A percentile compares a stretch with the other conserved stretches of the same genome.
phyloP scores from a whole-genome alignment of 169 alveolate genomes.

The Plasmodium ovale region DNA sequence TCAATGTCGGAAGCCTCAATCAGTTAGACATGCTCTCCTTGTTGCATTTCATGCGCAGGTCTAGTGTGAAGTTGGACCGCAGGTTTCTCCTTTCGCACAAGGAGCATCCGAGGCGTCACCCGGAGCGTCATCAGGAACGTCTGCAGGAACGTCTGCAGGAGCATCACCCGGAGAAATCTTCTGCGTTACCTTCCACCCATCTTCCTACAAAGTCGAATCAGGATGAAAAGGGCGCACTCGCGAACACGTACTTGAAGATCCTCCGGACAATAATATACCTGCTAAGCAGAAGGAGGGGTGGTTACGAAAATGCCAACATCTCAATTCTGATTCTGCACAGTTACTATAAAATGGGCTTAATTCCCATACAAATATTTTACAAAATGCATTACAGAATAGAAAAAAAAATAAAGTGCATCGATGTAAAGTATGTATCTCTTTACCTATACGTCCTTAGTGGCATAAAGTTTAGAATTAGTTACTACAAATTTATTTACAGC shows the following conservation, averaged over 20 bases:
- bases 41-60: conserved; percentile 11
- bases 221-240: no score
- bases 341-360: conserved; percentile 48
- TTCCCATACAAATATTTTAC: conserved; percentile 72
- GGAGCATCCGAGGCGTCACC: no score
- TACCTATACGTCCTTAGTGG: conserved; percentile 41
- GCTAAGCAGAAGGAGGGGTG: conserved; percentile 6
- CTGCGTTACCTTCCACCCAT: no score
- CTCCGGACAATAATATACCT: conserved; percentile 34
- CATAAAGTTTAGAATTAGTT: conserved; percentile 26
- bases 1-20: conserved; percentile 20
- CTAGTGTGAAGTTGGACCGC: conserved; percentile 10
- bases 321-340: conserved; percentile 32
- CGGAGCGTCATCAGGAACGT: no score
- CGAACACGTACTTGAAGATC: conserved; percentile 39
- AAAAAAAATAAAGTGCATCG: conserved; percentile 44
- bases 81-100: neutral
- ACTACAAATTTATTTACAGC: conserved; percentile 34
- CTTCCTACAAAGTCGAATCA: no score
- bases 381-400: conserved; percentile 35
- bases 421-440: conserved; percentile 30
- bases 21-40: conserved; percentile 49
- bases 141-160: neutral
- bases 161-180: neutral
- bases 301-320: conserved; percentile 34